These are phyloP conservation scores for Endocladia muricata DNA, from an alignment of 31 red algal species.

Conservation along the genomic window DNA sequence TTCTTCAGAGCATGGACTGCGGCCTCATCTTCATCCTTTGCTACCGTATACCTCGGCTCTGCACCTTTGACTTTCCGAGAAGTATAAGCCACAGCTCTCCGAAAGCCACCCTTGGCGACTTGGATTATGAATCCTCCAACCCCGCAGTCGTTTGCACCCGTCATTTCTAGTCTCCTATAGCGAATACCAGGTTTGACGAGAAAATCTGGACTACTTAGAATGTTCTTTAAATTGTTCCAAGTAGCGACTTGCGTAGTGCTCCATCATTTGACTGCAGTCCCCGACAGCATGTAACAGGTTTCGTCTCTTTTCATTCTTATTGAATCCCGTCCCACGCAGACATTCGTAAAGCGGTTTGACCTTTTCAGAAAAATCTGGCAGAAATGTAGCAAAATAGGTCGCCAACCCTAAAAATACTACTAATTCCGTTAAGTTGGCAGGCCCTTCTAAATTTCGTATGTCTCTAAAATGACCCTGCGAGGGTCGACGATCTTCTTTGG, in stretches of 20 bases:
- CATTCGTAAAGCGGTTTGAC: background rate
- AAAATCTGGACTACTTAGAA: background rate
- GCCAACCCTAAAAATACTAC: background rate
- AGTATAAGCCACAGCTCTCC: slow-evolving; percentile 23
- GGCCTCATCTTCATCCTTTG: slow-evolving; percentile 5
- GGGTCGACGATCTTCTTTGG: no score
- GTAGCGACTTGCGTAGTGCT: background rate
- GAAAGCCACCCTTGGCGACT: background rate
- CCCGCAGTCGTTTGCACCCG: slow-evolving; percentile 20
- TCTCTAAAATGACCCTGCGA: no score
- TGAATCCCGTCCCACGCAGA: background rate
- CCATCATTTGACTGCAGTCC: background rate
- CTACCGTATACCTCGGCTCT: slow-evolving; percentile 4
- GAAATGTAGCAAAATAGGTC: background rate
- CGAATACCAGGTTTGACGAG: background rate
- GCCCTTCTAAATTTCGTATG: no score
- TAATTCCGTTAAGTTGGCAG: no score
- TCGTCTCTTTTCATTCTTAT: background rate
- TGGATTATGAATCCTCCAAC: slow-evolving; percentile 13
- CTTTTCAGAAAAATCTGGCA: background rate
- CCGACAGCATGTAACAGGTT: background rate
- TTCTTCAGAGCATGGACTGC: slow-evolving; percentile 27
- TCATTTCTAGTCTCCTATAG: background rate
- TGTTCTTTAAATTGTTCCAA: background rate
- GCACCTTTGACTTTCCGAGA: slow-evolving; percentile 5